Percentiles rank a stretch among this genome's conserved stretches.
Evolutionary conservation across 139 green algal species (phyloP).

Genomic region (Picochlorum sp.): DNA sequence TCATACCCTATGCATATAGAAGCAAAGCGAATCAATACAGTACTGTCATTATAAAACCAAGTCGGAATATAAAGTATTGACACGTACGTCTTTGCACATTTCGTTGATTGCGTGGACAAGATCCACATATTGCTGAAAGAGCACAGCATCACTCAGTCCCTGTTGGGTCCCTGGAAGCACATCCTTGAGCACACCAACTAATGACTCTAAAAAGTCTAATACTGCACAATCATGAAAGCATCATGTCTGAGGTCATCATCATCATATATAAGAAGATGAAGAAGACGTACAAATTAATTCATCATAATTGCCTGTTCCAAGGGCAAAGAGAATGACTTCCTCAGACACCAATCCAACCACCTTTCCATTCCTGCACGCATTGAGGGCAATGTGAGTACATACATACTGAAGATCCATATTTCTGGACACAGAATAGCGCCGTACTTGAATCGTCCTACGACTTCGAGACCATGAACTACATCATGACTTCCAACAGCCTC

Average conservation of each 20-base stretch:
- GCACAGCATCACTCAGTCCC: conserved; percentile 13
- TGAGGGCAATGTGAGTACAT: conserved; percentile 3
- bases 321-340: conserved; percentile 56
- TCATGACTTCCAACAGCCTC: conserved; percentile 25
- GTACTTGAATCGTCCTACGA: conserved; percentile 51
- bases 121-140: conserved; percentile 22
- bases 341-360: conserved; percentile 41
- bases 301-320: conserved; percentile 66
- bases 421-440: background rate
- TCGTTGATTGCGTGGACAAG: conserved; percentile 22
- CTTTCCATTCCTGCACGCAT: conserved; percentile 28
- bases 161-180: conserved; percentile 17
- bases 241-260: background rate
- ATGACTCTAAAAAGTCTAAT: conserved; percentile 34
- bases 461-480: conserved; percentile 35
- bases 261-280: background rate
- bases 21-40: too few relatives aligned
- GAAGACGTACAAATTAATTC: conserved; percentile 51
- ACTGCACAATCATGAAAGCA: conserved; percentile 24
- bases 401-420: conserved; percentile 1
- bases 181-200: conserved; percentile 46
- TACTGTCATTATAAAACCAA: too few relatives aligned
- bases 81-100: conserved; percentile 21
- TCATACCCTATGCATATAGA: conserved; percentile 3
- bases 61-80: background rate